Evolutionary conservation across 2,329 filamentous ascomycete species (phyloP).

Genomic region (Huntiella abstrusa): DNA sequence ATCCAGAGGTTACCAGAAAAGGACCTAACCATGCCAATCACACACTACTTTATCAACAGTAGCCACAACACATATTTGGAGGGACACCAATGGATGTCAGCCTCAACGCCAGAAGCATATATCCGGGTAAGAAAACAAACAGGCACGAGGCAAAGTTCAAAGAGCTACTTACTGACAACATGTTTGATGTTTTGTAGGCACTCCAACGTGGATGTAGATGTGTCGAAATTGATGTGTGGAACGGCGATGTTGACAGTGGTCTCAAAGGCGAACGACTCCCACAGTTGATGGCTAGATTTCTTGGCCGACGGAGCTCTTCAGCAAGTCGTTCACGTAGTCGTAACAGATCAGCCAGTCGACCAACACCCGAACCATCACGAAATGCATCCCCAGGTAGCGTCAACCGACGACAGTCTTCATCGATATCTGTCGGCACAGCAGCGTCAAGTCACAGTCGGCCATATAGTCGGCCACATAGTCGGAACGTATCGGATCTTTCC

Average conservation of each 20-base stretch:
- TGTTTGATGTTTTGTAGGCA: conserved; percentile 26
- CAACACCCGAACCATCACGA: neutral
- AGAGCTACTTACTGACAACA: neutral
- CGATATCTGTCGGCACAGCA: neutral
- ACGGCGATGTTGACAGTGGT: conserved; percentile 39
- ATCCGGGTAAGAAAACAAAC: conserved; percentile 36
- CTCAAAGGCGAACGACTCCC: conserved; percentile 29
- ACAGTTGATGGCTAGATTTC: conserved; percentile 24
- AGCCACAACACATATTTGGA: conserved; percentile 89
- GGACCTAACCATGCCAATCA: conserved; percentile 50
- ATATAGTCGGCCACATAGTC: neutral
- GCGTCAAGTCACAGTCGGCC: neutral
- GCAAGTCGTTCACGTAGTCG: conserved; percentile 18
- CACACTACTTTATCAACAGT: conserved; percentile 85
- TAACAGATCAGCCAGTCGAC: conserved; percentile 11
- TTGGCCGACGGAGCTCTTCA: conserved; percentile 16
- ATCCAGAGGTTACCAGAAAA: conserved; percentile 23
- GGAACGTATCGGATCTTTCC: neutral
- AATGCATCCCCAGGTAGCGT: no score
- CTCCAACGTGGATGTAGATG: conserved; percentile 66
- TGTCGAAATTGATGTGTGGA: conserved; percentile 91
- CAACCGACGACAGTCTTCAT: neutral
- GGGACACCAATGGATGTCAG: conserved; percentile 68
- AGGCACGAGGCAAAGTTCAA: neutral
- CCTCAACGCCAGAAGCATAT: conserved; percentile 61